These are phyloP conservation scores for Cynara cardunculus DNA, from an alignment of 129 eudicot genomes.

Conservation along the genomic window DNA sequence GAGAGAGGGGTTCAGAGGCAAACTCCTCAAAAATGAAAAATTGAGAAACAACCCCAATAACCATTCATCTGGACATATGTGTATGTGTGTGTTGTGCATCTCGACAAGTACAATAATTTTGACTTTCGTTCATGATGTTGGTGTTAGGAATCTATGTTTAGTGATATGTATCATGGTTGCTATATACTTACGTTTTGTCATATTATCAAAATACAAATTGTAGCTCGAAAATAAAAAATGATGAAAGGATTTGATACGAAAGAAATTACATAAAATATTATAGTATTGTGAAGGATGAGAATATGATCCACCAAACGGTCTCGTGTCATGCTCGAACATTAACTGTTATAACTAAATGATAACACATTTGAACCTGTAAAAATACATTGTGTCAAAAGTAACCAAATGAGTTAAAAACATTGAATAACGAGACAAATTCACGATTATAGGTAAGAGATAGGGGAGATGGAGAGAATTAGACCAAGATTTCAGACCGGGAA, in stretches of 20 bases:
- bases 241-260: neutral
- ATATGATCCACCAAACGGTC: conserved; percentile 1
- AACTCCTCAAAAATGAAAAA: too few species aligned
- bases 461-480: neutral
- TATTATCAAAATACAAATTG: neutral
- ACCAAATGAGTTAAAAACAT: neutral
- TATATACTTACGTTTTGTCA: neutral
- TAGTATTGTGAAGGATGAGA: neutral
- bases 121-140: neutral
- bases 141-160: neutral
- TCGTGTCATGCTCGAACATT: conserved; percentile 9
- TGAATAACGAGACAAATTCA: neutral
- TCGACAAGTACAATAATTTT: neutral
- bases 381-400: neutral
- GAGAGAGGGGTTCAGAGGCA: too few species aligned
- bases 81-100: too few species aligned
- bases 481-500: too few species aligned
- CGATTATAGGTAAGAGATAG: neutral
- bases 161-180: neutral
- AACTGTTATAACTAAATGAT: neutral
- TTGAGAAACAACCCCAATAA: too few species aligned
- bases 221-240: neutral
- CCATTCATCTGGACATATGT: too few species aligned
- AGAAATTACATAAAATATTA: neutral
- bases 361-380: conserved; percentile 12